Conservation (phyloP, 2,329 filamentous ascomycete species). For the Byssoonygena ceratinophila region DNA sequence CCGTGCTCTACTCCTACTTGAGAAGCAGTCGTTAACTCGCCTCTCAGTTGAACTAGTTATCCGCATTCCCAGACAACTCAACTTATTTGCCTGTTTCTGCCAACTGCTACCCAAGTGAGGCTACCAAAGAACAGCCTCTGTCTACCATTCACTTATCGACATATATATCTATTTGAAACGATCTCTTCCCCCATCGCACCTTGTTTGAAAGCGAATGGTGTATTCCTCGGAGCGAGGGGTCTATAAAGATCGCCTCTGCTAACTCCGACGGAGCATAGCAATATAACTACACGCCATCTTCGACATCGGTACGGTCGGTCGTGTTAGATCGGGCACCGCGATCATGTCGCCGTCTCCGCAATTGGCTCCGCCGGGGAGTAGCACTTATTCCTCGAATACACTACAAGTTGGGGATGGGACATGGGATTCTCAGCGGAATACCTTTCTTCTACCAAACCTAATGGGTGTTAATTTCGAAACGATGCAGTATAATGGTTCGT, state of each 20-base stretch:
- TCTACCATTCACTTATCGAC: neutral
- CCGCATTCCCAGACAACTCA: too few relatives aligned
- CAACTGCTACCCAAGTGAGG: slow-evolving; percentile 3
- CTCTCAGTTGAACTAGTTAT: too few relatives aligned
- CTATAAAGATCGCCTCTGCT: slow-evolving; percentile 36
- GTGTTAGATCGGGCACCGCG: neutral
- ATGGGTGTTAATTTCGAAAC: slow-evolving; percentile 56
- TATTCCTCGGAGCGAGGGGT: slow-evolving; percentile 36
- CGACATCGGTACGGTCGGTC: neutral
- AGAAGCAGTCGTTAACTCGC: neutral
- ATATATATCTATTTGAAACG: neutral
- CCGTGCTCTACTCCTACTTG: neutral
- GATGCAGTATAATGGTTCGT: slow-evolving; percentile 55
- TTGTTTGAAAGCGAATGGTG: slow-evolving; percentile 30
- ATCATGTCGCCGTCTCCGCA: slow-evolving; percentile 30
- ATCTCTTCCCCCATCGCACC: neutral
- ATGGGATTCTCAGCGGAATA: slow-evolving; percentile 52
- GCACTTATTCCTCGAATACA: slow-evolving; percentile 50
- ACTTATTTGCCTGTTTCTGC: neutral
- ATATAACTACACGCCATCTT: neutral
- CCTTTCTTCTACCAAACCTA: slow-evolving; percentile 54
- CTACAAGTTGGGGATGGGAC: slow-evolving; percentile 57
- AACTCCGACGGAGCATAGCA: slow-evolving; percentile 19
- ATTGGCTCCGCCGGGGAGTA: slow-evolving; percentile 50
- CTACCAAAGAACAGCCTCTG: neutral